Conservation (phyloP, 176 grass and related monocot genomes). For the Urochloa ruziziensis region DNA sequence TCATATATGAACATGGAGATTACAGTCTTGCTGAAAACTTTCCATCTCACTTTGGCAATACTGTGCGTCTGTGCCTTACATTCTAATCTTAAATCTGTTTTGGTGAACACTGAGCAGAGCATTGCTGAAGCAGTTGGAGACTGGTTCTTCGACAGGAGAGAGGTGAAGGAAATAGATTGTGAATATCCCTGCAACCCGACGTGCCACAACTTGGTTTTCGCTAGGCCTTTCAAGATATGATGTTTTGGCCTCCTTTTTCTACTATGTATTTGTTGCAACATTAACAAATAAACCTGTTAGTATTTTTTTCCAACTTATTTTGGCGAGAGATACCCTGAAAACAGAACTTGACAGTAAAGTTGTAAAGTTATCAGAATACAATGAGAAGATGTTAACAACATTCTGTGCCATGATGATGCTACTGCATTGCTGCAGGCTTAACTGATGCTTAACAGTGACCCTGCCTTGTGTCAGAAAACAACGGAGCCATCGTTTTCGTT, state of each 20-base stretch:
- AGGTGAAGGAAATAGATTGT: slow-evolving; percentile 74
- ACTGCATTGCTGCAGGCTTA: not conserved
- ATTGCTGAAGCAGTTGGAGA: slow-evolving; percentile 80
- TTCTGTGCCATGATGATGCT: not conserved
- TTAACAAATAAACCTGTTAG: not conserved
- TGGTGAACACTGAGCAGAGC: slow-evolving; percentile 41
- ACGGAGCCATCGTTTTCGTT: not conserved
- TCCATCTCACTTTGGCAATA: not conserved
- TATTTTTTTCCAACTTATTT: not conserved
- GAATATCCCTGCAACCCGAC: slow-evolving; percentile 78
- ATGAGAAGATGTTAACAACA: not conserved
- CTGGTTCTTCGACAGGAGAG: slow-evolving; percentile 69
- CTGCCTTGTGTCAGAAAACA: not conserved
- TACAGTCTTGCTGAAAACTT: not conserved
- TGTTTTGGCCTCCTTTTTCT: not conserved
- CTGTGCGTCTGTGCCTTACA: not conserved
- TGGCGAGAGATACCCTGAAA: not conserved
- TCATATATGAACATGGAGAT: not conserved
- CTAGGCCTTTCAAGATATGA: slow-evolving; percentile 42
- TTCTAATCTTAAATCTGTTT: not conserved
- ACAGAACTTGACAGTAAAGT: not conserved
- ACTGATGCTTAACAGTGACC: not conserved
- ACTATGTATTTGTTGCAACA: not conserved
- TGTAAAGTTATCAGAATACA: not conserved
- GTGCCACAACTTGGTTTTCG: slow-evolving; percentile 68